Evolutionary conservation across 2,329 filamentous ascomycete species (phyloP).

Genomic region (Endoconidiophora polonica): DNA sequence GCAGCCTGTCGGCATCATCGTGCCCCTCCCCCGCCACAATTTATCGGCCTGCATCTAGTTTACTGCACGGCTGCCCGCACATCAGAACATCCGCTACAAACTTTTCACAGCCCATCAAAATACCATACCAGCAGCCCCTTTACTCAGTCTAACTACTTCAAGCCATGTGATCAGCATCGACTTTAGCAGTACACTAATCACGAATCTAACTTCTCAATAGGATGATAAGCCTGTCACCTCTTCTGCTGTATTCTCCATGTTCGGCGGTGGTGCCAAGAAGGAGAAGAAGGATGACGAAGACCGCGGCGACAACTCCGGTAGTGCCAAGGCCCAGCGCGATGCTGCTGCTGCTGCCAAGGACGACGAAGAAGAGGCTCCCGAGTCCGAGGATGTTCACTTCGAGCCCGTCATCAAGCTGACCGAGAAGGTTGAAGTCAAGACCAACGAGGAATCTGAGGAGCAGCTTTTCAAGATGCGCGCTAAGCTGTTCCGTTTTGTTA

Average conservation of each 20-base stretch:
- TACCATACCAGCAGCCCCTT: too few relatives aligned
- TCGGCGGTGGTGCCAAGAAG: conserved; percentile 93
- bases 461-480: conserved; percentile 98
- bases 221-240: conserved; percentile 29
- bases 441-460: conserved; percentile 96
- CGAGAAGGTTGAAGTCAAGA: conserved; percentile 92
- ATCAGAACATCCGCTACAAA: too few relatives aligned
- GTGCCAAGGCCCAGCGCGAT: conserved; percentile 62
- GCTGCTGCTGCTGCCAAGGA: conserved; percentile 38
- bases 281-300: conserved; percentile 80
- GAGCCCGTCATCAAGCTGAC: conserved; percentile 92
- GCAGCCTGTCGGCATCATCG: too few relatives aligned
- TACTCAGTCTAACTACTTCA: too few relatives aligned
- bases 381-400: conserved; percentile 90
- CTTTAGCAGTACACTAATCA: too few relatives aligned
- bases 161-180: too few relatives aligned
- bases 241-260: conserved; percentile 87
- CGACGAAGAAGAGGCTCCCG: conserved; percentile 56
- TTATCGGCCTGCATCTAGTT: too few relatives aligned
- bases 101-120: too few relatives aligned
- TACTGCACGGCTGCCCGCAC: too few relatives aligned
- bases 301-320: conserved; percentile 73
- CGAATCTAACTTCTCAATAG: conserved; percentile 14
- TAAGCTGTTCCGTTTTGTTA: conserved; percentile 97
- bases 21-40: too few relatives aligned